Percentiles rank a stretch among this genome's conserved stretches.
phyloP scores from a whole-genome alignment of 148 eudicot genomes.

The Polygonum aviculare region DNA sequence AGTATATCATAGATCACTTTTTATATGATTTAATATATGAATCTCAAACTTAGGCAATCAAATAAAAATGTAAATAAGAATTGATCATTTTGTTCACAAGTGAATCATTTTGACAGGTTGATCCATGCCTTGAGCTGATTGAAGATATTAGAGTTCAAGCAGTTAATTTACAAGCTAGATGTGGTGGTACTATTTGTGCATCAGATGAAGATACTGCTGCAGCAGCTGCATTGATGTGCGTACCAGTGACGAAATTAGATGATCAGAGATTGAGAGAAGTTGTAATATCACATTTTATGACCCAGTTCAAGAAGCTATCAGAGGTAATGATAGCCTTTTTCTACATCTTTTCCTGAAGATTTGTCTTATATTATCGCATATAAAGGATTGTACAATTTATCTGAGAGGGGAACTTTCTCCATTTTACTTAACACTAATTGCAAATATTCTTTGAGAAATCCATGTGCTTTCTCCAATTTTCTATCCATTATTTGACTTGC shows the following conservation, averaged over 20 bases:
- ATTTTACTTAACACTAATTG: not conserved
- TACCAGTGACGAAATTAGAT: conserved; percentile 34
- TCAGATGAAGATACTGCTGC: conserved; percentile 55
- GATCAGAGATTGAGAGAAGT: conserved; percentile 55
- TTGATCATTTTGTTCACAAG: not conserved
- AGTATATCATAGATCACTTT: not conserved
- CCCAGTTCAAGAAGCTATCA: conserved; percentile 42
- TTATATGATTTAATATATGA: not conserved
- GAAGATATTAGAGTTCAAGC: conserved; percentile 60
- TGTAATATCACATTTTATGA: conserved; percentile 39
- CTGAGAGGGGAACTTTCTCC: not conserved
- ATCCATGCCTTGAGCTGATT: conserved; percentile 66
- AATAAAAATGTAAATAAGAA: not conserved
- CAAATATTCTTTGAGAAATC: not conserved
- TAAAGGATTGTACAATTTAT: not conserved
- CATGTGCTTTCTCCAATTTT: not conserved
- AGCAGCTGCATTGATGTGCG: conserved; percentile 53
- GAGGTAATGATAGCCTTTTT: conserved; percentile 44
- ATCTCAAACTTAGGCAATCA: not conserved
- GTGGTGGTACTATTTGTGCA: conserved; percentile 31
- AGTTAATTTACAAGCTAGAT: conserved; percentile 17
- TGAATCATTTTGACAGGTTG: conserved; percentile 41
- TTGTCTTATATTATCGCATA: not conserved
- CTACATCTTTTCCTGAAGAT: not conserved
- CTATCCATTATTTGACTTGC: not conserved